Percentiles rank a stretch among this genome's conserved stretches.
These are phyloP conservation scores for Curvularia lunata DNA, from an alignment of 2,329 filamentous ascomycete species.

Conservation along the genomic window DNA sequence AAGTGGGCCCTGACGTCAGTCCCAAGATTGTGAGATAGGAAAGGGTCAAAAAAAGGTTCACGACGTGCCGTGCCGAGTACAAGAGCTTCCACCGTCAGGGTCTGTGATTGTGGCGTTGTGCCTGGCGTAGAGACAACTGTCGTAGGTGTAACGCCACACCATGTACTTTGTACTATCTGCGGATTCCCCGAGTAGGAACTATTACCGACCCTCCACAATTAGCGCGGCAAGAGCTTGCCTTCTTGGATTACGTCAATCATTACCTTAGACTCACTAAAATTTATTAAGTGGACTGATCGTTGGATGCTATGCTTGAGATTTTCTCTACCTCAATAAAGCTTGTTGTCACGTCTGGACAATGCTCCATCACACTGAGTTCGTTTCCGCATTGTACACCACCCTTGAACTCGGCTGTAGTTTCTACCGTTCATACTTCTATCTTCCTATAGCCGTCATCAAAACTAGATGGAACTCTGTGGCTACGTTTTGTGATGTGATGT, in stretches of 20 bases:
- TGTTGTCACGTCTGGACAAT: background rate
- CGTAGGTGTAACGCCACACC: too few relatives aligned
- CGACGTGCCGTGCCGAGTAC: background rate
- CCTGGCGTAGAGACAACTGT: background rate
- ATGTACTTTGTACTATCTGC: too few relatives aligned
- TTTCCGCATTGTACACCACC: background rate
- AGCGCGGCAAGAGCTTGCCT: background rate
- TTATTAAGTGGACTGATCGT: background rate
- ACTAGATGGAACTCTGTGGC: background rate
- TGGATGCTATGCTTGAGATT: background rate
- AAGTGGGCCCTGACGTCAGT: background rate
- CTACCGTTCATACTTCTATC: background rate
- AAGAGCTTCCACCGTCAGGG: background rate
- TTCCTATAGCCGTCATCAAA: background rate
- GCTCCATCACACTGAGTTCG: background rate
- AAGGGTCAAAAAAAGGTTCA: background rate
- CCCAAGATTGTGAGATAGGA: background rate
- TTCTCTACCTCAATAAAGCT: background rate
- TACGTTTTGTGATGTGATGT: background rate
- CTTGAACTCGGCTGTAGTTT: background rate
- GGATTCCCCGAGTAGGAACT: background rate
- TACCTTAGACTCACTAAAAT: background rate
- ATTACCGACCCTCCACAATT: background rate
- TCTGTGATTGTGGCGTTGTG: background rate
- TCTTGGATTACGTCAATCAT: background rate